phyloP scores from a whole-genome alignment of 331 rosid genomes.

The Phaseolus coccineus region DNA sequence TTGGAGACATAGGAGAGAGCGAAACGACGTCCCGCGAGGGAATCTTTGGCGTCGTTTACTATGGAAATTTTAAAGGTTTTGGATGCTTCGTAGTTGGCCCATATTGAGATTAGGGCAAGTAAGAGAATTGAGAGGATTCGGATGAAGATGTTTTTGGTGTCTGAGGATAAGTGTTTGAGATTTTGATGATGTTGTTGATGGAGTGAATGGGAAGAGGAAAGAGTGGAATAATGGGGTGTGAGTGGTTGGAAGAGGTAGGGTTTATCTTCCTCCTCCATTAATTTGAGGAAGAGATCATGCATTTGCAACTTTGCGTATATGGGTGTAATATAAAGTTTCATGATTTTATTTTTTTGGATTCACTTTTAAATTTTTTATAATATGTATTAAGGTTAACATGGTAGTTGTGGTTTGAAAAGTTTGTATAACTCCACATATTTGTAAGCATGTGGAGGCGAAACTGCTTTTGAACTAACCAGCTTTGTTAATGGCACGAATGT shows the following conservation, averaged over 20 bases:
- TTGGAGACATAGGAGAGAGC: constrained; percentile 65
- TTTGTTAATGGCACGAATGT: too few species aligned
- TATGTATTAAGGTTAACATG: too few species aligned
- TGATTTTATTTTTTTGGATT: neutral
- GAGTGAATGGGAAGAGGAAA: neutral
- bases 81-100: constrained; percentile 75
- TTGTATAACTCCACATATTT: too few species aligned
- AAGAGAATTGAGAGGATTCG: constrained; percentile 49
- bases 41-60: constrained; percentile 55
- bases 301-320: neutral
- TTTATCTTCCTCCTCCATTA: constrained; percentile 41
- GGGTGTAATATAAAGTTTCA: neutral
- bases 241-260: constrained; percentile 43
- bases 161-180: neutral
- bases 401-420: too few species aligned
- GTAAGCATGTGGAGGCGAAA: too few species aligned
- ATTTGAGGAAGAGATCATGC: neutral
- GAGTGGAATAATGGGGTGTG: constrained; percentile 3
- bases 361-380: too few species aligned
- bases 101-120: constrained; percentile 53
- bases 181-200: neutral
- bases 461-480: too few species aligned
- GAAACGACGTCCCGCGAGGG: constrained; percentile 55
- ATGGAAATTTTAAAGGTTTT: constrained; percentile 61
- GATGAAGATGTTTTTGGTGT: constrained; percentile 34